phyloP scores from a whole-genome alignment of 352 stramenopile species.

The Globisporangium mamillatum region DNA sequence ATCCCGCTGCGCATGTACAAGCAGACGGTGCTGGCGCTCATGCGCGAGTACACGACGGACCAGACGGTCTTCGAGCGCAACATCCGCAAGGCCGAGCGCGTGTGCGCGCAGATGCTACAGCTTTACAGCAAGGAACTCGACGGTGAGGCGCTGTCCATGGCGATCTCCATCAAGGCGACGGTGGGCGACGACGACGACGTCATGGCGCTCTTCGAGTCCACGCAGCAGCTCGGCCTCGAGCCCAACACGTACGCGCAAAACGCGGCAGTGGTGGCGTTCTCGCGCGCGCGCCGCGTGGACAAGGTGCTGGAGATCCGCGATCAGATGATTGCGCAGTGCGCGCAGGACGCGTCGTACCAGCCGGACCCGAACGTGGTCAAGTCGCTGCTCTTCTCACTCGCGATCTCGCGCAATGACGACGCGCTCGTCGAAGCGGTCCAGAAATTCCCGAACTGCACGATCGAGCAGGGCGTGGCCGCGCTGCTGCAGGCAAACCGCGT shows the following conservation, averaged over 20 bases:
- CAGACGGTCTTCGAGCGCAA: conserved; percentile 19
- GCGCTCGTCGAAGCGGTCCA: conserved; percentile 32
- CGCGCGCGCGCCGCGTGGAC: conserved; percentile 45
- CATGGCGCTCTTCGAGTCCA: conserved; percentile 69
- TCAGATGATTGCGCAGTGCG: conserved; percentile 18
- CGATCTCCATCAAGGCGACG: conserved; percentile 76
- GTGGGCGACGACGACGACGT: conserved; percentile 74
- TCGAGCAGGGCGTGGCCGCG: conserved; percentile 33
- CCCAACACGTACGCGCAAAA: conserved; percentile 81
- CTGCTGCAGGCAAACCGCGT: conserved; percentile 24
- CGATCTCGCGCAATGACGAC: conserved; percentile 51
- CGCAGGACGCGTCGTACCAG: conserved; percentile 15
- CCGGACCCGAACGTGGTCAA: conserved; percentile 52
- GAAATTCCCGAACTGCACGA: conserved; percentile 43
- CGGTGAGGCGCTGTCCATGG: conserved; percentile 67
- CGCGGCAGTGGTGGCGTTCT: conserved; percentile 70
- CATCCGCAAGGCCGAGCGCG: conserved; percentile 53
- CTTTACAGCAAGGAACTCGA: conserved; percentile 45
- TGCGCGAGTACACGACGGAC: conserved; percentile 39
- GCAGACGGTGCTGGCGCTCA: conserved; percentile 43
- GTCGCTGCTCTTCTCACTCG: conserved; percentile 66
- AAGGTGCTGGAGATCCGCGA: conserved; percentile 59
- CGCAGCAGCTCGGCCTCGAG: conserved; percentile 50
- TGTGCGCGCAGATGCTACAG: conserved; percentile 73
- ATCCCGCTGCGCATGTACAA: conserved; percentile 75